These are phyloP conservation scores for Globisporangium abappressorium DNA, from an alignment of 352 stramenopile genomes.

Conservation along the genomic window DNA sequence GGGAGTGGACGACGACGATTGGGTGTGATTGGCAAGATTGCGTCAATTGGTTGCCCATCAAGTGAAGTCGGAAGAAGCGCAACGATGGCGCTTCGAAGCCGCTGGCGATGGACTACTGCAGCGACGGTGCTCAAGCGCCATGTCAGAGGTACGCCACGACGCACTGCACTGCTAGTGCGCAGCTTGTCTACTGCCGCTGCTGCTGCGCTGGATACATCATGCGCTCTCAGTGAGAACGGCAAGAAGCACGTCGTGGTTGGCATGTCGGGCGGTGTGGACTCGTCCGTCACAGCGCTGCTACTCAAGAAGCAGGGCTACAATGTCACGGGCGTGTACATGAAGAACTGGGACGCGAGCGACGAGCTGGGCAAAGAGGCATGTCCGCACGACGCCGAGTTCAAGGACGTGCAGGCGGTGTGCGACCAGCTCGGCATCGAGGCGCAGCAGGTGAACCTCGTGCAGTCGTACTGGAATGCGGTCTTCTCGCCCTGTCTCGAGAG, in stretches of 20 bases:
- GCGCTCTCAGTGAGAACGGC: slow-evolving; percentile 19
- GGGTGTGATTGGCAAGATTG: slow-evolving; percentile 1
- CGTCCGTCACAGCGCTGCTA: slow-evolving; percentile 93
- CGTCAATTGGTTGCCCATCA: not conserved
- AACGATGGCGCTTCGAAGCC: slow-evolving; percentile 7
- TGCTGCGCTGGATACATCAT: not conserved
- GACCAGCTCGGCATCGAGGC: slow-evolving; percentile 90
- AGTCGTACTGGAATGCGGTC: slow-evolving; percentile 97
- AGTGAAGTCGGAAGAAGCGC: slow-evolving; percentile 1
- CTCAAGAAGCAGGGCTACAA: slow-evolving; percentile 88
- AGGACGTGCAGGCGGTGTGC: slow-evolving; percentile 92
- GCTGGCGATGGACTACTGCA: not conserved
- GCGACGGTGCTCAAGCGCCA: not conserved
- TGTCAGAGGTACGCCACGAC: too few species aligned
- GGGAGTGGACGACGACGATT: not conserved
- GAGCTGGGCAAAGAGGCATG: slow-evolving; percentile 86
- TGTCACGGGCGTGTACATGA: slow-evolving; percentile 98
- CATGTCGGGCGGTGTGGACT: slow-evolving; percentile 99
- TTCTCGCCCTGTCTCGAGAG: slow-evolving; percentile 96
- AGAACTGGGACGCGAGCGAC: slow-evolving; percentile 97
- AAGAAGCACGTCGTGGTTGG: slow-evolving; percentile 91
- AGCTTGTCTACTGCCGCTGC: not conserved
- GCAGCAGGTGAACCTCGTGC: slow-evolving; percentile 83
- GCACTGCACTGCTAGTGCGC: not conserved
- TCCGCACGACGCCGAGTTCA: slow-evolving; percentile 89